Evolutionary conservation across 441 rosid species (phyloP).

Genomic region (Aleurites moluccanus): DNA sequence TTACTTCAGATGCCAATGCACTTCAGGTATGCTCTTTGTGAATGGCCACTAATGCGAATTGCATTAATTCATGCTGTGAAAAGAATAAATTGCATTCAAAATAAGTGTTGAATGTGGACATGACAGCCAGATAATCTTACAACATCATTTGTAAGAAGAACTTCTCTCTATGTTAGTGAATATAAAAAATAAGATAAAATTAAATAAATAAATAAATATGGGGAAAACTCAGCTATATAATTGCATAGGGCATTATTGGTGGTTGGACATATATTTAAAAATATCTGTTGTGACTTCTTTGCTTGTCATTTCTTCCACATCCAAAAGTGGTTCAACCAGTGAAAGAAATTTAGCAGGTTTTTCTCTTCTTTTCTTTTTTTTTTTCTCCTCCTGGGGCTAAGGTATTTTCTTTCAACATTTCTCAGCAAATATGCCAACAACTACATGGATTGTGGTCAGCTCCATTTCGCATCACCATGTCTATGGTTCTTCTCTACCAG

Average conservation of each 20-base stretch:
- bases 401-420: conserved; percentile 3
- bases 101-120: not conserved
- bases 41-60: conserved; percentile 1
- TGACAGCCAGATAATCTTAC: not conserved
- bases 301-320: not conserved
- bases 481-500: conserved; percentile 88
- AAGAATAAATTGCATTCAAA: not conserved
- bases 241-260: not conserved
- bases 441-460: conserved; percentile 92
- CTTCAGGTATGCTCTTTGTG: conserved; percentile 60
- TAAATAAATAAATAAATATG: not conserved
- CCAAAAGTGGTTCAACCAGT: not conserved
- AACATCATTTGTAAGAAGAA: not conserved
- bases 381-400: not conserved
- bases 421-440: conserved; percentile 76
- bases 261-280: not conserved
- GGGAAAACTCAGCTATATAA: not conserved
- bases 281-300: not conserved
- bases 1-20: conserved; percentile 84
- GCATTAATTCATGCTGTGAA: not conserved
- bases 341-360: not conserved
- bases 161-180: not conserved
- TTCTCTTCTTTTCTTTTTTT: not conserved
- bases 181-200: not conserved
- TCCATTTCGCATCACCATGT: conserved; percentile 76